Base-by-base conservation (phyloP, 257 asterid species). In the Leptodermis oblonga region DNA sequence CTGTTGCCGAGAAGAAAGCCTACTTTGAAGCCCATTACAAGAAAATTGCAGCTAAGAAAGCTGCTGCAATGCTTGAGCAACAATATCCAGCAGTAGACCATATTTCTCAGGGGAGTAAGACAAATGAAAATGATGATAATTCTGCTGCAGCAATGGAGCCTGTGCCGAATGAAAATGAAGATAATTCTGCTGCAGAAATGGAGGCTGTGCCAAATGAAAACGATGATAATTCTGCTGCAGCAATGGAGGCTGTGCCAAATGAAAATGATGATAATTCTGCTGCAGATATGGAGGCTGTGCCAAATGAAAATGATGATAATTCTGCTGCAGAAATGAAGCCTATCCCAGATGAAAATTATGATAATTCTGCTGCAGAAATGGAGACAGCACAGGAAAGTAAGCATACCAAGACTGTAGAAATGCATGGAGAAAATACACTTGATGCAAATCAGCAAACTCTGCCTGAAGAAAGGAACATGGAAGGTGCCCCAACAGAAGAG, bases 1-100 rank as follows among this genome's bases (percentile, higher is more conserved):
- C 97, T 70, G 97, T 92, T 73, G 98, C 98, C 58, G 95, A 80
- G 80, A 92, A 88, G 88, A 92, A 85, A 81, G 97, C 98, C 69
- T 88, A 84, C 76, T 90, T 92, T 22, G 98, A 92, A 81, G 97
- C 96, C 68, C 97, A 86, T 73, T 84, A 82, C 75, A 90, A 85
- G 83, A 85, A 83, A 67, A 82, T 85, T 33, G 82, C 79, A 51
- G 78, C 84, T 20, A 76, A 71, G 77, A 83, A 88, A 79, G 92
- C 95, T 62, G 89, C 90, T 64, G 80, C 82, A 0, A 78, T 87
- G 82, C 82, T 82, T 15, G 87, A 84, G 83, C 87, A 84, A 74
- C 83, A 80, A 64, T 86, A 65, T 41, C 82, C 72, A 5, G 81
- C 66, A 30, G 76, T 70, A 67, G 67, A 18, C 34, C 43, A 68